Percentiles rank a stretch among this genome's conserved stretches.
Evolutionary conservation across 768 basidiomycete species (phyloP).

Genomic region (Nidularia sp.): DNA sequence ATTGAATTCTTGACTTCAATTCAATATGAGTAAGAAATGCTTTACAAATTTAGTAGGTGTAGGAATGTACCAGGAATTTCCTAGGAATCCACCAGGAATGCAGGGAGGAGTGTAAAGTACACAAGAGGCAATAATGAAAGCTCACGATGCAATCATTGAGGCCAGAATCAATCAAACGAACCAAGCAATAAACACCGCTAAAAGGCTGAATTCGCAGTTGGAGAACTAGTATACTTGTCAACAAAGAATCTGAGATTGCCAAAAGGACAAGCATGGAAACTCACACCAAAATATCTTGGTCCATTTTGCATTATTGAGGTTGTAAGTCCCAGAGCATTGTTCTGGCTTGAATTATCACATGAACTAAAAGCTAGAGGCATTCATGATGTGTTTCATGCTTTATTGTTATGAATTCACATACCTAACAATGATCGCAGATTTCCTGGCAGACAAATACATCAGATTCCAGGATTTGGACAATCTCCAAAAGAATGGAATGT

Average conservation of each 20-base stretch:
- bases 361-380: conserved; percentile 14
- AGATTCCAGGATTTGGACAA: conserved; percentile 8
- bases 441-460: conserved; percentile 16
- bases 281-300: conserved; percentile 15
- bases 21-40: too few relatives aligned
- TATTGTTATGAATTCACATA: conserved; percentile 14
- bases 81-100: too few relatives aligned
- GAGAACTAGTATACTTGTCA: conserved; percentile 17
- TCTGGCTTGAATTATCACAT: background rate
- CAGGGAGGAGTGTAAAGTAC: too few relatives aligned
- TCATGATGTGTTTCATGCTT: too few relatives aligned
- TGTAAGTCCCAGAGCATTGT: background rate
- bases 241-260: conserved; percentile 18
- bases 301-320: background rate
- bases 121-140: conserved; percentile 13
- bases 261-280: conserved; percentile 21
- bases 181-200: conserved; percentile 2
- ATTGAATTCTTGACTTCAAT: too few relatives aligned
- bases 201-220: conserved; percentile 3
- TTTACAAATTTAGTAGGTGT: too few relatives aligned
- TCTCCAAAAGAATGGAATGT: conserved; percentile 8
- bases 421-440: conserved; percentile 24
- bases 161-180: conserved; percentile 6
- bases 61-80: too few relatives aligned
- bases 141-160: conserved; percentile 22